Conservation (phyloP, 176 grass and related monocot genomes). For the Typha latifolia region DNA sequence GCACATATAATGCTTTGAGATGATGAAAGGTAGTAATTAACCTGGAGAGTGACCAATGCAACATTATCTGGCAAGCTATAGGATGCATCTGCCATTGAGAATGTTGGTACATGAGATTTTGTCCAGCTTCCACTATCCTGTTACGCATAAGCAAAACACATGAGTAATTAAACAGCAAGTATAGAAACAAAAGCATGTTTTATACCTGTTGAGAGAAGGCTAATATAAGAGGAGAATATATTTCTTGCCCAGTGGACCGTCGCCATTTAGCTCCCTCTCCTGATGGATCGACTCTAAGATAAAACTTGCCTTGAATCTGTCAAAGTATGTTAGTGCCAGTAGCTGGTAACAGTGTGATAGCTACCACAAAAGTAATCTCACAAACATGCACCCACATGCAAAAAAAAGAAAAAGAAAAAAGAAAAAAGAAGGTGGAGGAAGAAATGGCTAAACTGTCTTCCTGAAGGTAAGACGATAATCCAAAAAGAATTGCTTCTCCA, state of each 20-base stretch:
- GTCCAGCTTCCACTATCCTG: constrained; percentile 27
- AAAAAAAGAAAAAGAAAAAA: no score
- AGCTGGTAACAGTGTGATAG: not conserved
- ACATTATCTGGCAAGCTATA: constrained; percentile 48
- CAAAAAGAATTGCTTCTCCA: no score
- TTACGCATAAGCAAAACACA: not conserved
- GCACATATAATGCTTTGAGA: no score
- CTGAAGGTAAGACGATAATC: no score
- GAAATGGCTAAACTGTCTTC: no score
- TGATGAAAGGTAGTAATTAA: no score
- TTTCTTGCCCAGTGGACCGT: constrained; percentile 34
- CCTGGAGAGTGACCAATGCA: constrained; percentile 45
- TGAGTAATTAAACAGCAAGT: not conserved
- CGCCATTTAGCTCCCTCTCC: constrained; percentile 45
- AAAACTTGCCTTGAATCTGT: constrained; percentile 55
- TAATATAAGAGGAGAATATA: constrained; percentile 50
- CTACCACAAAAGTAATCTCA: no score
- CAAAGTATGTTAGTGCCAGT: not conserved
- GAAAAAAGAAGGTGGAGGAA: no score
- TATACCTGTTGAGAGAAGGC: constrained; percentile 45
- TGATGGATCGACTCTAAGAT: constrained; percentile 33
- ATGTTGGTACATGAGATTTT: constrained; percentile 25
- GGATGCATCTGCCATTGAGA: constrained; percentile 29
- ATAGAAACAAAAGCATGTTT: not conserved
- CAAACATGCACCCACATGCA: no score